Evolutionary conservation across 2,329 filamentous ascomycete species (phyloP).

Genomic region (Diaporthe vexans): DNA sequence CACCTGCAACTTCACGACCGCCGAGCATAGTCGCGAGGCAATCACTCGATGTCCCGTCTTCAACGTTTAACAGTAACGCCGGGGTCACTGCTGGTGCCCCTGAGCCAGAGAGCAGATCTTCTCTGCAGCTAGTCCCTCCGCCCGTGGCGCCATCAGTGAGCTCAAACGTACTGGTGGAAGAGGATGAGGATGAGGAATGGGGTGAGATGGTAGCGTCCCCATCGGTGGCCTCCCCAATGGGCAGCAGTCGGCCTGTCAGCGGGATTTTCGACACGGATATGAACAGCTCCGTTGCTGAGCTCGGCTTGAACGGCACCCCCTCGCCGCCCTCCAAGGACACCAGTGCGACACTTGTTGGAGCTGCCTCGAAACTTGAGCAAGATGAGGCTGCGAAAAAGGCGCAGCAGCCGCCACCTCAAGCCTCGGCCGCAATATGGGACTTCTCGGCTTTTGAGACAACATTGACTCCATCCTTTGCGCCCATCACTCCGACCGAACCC

Average conservation of each 20-base stretch:
- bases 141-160: conserved; percentile 16
- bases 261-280: conserved; percentile 30
- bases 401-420: not conserved
- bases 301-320: not conserved
- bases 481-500: conserved; percentile 1
- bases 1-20: conserved; percentile 38
- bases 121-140: conserved; percentile 28
- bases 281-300: conserved; percentile 8
- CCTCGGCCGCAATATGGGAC: conserved; percentile 34
- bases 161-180: conserved; percentile 41
- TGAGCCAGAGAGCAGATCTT: conserved; percentile 32
- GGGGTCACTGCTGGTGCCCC: conserved; percentile 2
- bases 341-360: conserved; percentile 1
- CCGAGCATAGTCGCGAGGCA: conserved; percentile 34
- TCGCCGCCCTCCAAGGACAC: not conserved
- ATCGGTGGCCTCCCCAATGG: conserved; percentile 58
- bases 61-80: not conserved
- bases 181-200: conserved; percentile 70
- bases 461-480: conserved; percentile 1
- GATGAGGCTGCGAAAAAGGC: not conserved
- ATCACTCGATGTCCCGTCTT: conserved; percentile 31
- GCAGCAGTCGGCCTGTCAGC: conserved; percentile 32
- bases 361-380: conserved; percentile 11
- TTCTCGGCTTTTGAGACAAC: conserved; percentile 40
- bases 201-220: conserved; percentile 70